phyloP scores from a whole-genome alignment of 2,329 filamentous ascomycete genomes.

The Neofusicoccum parvum region DNA sequence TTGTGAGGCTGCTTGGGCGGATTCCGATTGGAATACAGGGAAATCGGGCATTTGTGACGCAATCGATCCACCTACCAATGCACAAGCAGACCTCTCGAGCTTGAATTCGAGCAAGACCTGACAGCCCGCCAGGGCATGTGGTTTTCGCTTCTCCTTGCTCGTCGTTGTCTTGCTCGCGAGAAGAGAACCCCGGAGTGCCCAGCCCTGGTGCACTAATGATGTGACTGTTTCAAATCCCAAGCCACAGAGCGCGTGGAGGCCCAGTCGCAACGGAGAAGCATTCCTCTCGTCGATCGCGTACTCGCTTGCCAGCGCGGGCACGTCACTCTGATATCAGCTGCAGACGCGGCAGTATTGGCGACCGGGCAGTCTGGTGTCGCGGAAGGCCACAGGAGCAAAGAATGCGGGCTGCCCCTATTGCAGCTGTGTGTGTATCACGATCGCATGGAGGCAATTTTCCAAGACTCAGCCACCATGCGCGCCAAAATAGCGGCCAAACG shows the following conservation, averaged over 20 bases:
- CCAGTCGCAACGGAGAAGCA: background rate
- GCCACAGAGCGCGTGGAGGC: constrained; percentile 3
- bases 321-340: background rate
- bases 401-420: background rate
- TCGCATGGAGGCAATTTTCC: constrained; percentile 5
- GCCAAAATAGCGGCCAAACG: constrained; percentile 9
- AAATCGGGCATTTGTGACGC: background rate
- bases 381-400: background rate
- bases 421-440: background rate
- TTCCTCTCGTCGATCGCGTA: background rate
- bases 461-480: constrained; percentile 9
- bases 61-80: background rate
- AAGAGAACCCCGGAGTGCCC: background rate
- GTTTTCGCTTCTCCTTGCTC: too few species aligned
- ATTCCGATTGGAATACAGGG: background rate
- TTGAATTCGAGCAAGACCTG: too few species aligned
- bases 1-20: background rate
- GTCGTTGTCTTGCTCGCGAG: background rate
- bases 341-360: too few species aligned
- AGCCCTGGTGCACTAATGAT: background rate
- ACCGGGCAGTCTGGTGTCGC: too few species aligned
- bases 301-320: background rate
- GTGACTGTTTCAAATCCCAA: constrained; percentile 1
- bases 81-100: too few species aligned
- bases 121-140: too few species aligned